Evolutionary conservation across 192 early-diverging fungal species (phyloP), one percentile per base, ranked within the genome.

Genomic region (Podila verticillata): DNA sequence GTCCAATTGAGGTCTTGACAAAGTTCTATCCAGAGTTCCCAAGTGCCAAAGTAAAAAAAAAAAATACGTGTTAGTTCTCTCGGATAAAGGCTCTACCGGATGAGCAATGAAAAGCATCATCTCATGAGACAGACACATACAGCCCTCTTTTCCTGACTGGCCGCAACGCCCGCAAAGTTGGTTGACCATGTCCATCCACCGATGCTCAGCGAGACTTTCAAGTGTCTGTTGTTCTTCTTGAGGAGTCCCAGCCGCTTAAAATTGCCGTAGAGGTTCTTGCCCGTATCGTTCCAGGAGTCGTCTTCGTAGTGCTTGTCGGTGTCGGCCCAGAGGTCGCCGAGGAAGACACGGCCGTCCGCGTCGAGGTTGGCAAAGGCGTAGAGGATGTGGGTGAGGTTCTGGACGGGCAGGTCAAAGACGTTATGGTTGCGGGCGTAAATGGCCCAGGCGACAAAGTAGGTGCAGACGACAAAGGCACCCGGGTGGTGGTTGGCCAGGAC

Each of bases 291-390:
- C 89, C 89, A 90, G 9, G 82, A 72, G 57, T 89, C 90, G n/a
- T 68, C 89, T 4, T 83, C 68, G 44, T 78, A 84, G 66, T 87
- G 75, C 56, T 93, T 93, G 35, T 95, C 93, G 24, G 87, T 89
- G 70, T 96, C 95, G 26, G 92, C 92, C 93, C 92, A 95, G 22
- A 84, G 65, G 77, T 96, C 95, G 29, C 88, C 89, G 30, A 93
- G 77, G 48, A 90, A 86, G 30, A 95, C 87, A 26, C 84, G 81
- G 47, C 93, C 92, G 60, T 91, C 84, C 0, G 81, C 78, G 57
- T 86, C 69, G 15, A 93, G 84, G 62, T 93, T 92, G 48, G 92
- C 92, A 84, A 95, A 95, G 19, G 88, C 92, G 69, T 95, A 95
- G 67, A 92, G 89, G 57, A 95, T 65, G 65, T 95, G 93, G n/a